phyloP scores from a whole-genome alignment of 495 filamentous ascomycete genomes.

The Penicillium goetzii region DNA sequence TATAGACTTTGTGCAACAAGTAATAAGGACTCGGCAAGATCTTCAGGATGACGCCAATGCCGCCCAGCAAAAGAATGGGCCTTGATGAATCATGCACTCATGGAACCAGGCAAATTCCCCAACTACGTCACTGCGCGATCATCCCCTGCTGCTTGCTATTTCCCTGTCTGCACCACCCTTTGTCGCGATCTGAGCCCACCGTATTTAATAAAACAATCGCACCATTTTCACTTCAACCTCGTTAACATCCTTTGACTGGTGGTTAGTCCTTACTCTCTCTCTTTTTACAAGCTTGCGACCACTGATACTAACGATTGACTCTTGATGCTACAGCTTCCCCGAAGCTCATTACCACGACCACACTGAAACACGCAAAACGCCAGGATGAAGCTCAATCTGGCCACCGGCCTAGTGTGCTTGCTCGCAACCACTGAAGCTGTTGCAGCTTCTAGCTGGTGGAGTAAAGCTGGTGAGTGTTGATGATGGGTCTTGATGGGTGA shows the following conservation, averaged over 20 bases:
- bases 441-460: slow-evolving; percentile 77
- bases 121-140: slow-evolving; percentile 51
- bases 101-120: slow-evolving; percentile 31
- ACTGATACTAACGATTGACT: not conserved
- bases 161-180: slow-evolving; percentile 16
- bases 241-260: slow-evolving; percentile 3
- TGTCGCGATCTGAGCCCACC: slow-evolving; percentile 15
- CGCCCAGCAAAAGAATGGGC: slow-evolving; percentile 19
- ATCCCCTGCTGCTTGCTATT: slow-evolving; percentile 34
- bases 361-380: slow-evolving; percentile 6
- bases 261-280: slow-evolving; percentile 3
- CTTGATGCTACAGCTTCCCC: slow-evolving; percentile 17
- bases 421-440: slow-evolving; percentile 68
- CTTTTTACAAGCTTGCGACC: not conserved
- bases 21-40: not conserved
- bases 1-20: not conserved
- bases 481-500: not conserved
- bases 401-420: slow-evolving; percentile 67
- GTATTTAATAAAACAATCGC: slow-evolving; percentile 21
- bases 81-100: slow-evolving; percentile 38
- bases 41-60: slow-evolving; percentile 17
- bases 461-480: slow-evolving; percentile 71
- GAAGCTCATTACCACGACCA: slow-evolving; percentile 2
- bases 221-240: slow-evolving; percentile 7
- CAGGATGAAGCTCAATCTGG: slow-evolving; percentile 75